Evolutionary conservation across 768 basidiomycete species (phyloP), one percentile per base, ranked within the genome.

Genomic region (Goffeauzyma gilvescens): DNA sequence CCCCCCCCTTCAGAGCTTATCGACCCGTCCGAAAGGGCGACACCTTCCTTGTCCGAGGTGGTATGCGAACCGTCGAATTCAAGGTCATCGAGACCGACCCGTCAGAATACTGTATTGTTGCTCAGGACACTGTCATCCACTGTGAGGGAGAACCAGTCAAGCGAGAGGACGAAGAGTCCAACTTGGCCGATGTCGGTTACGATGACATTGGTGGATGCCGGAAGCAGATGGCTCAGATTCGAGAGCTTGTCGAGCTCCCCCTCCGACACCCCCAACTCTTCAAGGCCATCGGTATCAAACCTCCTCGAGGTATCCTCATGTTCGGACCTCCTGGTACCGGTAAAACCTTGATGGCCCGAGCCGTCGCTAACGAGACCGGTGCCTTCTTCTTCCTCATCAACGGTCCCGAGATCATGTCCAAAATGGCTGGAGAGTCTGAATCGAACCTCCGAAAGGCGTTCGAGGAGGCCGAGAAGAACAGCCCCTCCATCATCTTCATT

Each of bases 341-440:
- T 72, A 98, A 96, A 70, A 96, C 93, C 5, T 75, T 98, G 52
- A 98, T 98, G 90, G 93, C 93, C 39, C 79, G 93, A 54, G 93
- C 93, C 6, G 93, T 98, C 35, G 93, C 93, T 50, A 98, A 98
- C 63, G 93, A 98, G 67, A 98, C 93, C 21, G 93, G 93, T 38
- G 93, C 93, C 13, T 98, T 98, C 75, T 98, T 98, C 75, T 98
- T 98, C 78, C 69, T 96, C 38, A 98, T 98, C 69, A 98, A 96
- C 60, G 93, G 93, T 41, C 93, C 93, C 39, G 93, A 98, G 67
- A 96, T 98, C 64, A 98, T 98, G 93, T 84, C 81, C 55, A 96
- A 98, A 72, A 98, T 98, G 93, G 93, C 93, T 41, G 93, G 93
- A 53, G 93, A 98, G 69, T 79, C 76, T 62, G 93, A 98, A 65